Conservation (phyloP, 495 filamentous ascomycete species). For the Glutinoglossum americanum region DNA sequence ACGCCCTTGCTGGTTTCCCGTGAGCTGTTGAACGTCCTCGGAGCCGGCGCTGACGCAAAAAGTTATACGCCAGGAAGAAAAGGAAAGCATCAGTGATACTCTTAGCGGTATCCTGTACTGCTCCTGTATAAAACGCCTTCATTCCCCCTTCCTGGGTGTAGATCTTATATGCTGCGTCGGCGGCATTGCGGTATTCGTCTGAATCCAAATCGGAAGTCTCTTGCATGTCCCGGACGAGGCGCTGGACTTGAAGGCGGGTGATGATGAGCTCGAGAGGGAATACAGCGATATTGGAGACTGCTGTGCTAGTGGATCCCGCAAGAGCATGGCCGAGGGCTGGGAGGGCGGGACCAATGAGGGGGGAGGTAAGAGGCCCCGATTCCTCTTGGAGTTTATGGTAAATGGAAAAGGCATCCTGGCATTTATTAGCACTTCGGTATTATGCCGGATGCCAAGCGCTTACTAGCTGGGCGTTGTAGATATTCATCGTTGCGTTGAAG, state of each 20-base stretch:
- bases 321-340: slow-evolving; percentile 75
- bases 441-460: background rate
- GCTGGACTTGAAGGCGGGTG: slow-evolving; percentile 66
- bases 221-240: slow-evolving; percentile 26
- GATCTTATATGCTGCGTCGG: slow-evolving; percentile 47
- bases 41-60: slow-evolving; percentile 40
- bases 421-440: background rate
- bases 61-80: slow-evolving; percentile 69
- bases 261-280: slow-evolving; percentile 79
- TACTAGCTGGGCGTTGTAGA: slow-evolving; percentile 5
- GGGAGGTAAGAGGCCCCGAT: background rate
- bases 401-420: slow-evolving; percentile 3
- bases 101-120: slow-evolving; percentile 49
- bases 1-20: slow-evolving; percentile 18
- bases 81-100: slow-evolving; percentile 57
- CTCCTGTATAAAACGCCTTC: slow-evolving; percentile 46
- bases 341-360: slow-evolving; percentile 22
- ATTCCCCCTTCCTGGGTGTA: slow-evolving; percentile 27
- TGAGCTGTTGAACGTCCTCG: background rate
- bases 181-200: slow-evolving; percentile 33
- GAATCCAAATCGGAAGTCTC: slow-evolving; percentile 7
- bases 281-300: slow-evolving; percentile 55
- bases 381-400: slow-evolving; percentile 3
- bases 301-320: slow-evolving; percentile 57
- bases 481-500: background rate